A percentile compares a stretch with the other conserved stretches of the same genome.
Evolutionary conservation across 192 early-diverging fungal species (phyloP).

Genomic region (Phlyctochytrium planicorne): DNA sequence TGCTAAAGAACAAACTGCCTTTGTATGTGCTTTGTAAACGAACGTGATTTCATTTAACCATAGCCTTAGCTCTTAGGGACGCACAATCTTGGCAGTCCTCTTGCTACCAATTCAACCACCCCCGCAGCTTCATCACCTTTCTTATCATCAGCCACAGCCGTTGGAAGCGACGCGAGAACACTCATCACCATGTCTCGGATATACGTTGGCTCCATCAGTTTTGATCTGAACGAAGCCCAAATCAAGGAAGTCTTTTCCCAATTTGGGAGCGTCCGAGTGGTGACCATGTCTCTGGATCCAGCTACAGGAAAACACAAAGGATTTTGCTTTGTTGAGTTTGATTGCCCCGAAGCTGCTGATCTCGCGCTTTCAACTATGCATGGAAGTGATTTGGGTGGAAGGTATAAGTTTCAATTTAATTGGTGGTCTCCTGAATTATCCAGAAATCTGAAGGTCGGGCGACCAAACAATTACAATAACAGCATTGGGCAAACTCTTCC

Average conservation of each 20-base stretch:
- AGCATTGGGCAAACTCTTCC: slow-evolving; percentile 62
- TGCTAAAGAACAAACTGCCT: neutral
- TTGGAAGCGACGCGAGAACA: slow-evolving; percentile 21
- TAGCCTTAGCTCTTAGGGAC: neutral
- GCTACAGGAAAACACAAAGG: slow-evolving; percentile 77
- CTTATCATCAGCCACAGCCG: neutral
- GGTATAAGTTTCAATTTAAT: slow-evolving; percentile 41
- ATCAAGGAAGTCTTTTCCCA: slow-evolving; percentile 74
- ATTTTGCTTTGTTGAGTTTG: slow-evolving; percentile 89
- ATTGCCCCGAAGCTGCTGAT: slow-evolving; percentile 79
- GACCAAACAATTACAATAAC: slow-evolving; percentile 80
- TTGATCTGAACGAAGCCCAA: slow-evolving; percentile 79
- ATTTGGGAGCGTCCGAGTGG: slow-evolving; percentile 73
- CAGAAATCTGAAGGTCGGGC: slow-evolving; percentile 73
- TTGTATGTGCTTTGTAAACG: neutral
- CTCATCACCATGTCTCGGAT: slow-evolving; percentile 50
- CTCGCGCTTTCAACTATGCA: slow-evolving; percentile 80
- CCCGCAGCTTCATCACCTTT: neutral
- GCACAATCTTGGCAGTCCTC: neutral
- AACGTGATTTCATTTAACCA: neutral
- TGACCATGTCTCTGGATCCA: slow-evolving; percentile 81
- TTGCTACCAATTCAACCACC: neutral
- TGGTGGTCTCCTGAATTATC: neutral
- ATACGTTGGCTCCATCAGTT: slow-evolving; percentile 85
- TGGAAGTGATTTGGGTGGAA: slow-evolving; percentile 77